Percentiles rank a stretch among this genome's conserved stretches.
Evolutionary conservation across 2,329 filamentous ascomycete species (phyloP).

Genomic region (Pochonia chlamydosporia): DNA sequence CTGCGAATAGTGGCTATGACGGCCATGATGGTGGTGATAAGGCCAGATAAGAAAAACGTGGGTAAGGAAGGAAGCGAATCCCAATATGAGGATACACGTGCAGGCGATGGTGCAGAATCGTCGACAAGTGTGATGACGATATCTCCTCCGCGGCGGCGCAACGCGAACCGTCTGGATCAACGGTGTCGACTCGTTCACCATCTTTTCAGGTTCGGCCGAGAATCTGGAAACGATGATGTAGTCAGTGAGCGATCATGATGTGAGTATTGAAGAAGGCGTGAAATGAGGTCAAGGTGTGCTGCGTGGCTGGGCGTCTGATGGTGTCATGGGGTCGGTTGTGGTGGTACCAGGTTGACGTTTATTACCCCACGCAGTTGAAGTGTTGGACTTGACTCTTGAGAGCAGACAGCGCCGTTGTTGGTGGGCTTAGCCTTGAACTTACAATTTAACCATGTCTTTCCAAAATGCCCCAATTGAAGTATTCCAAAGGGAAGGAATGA

Average conservation of each 20-base stretch:
- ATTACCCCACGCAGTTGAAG: too few species aligned
- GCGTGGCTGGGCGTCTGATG: slow-evolving; percentile 4
- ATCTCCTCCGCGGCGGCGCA: slow-evolving; percentile 45
- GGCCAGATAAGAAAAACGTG: slow-evolving; percentile 38
- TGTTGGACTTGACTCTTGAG: too few species aligned
- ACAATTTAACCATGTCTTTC: not conserved
- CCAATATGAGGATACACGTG: slow-evolving; percentile 46
- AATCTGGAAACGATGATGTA: slow-evolving; percentile 8
- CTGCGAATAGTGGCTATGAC: slow-evolving; percentile 21
- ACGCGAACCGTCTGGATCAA: slow-evolving; percentile 59
- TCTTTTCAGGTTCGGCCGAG: slow-evolving; percentile 20
- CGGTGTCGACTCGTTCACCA: slow-evolving; percentile 54
- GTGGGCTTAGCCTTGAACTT: not conserved
- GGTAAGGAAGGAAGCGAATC: slow-evolving; percentile 44
- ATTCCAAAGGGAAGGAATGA: too few species aligned
- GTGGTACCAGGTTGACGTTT: too few species aligned
- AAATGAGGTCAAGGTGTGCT: not conserved
- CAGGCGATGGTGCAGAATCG: slow-evolving; percentile 61
- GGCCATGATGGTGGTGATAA: slow-evolving; percentile 25
- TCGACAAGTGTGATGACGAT: slow-evolving; percentile 54
- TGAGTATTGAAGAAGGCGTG: not conserved
- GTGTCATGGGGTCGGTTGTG: not conserved
- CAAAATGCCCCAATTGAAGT: not conserved
- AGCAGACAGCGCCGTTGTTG: not conserved
- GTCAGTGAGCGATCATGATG: not conserved